Conservation (phyloP, 2,329 filamentous ascomycete genomes). For the Acrocalymma vagum region DNA sequence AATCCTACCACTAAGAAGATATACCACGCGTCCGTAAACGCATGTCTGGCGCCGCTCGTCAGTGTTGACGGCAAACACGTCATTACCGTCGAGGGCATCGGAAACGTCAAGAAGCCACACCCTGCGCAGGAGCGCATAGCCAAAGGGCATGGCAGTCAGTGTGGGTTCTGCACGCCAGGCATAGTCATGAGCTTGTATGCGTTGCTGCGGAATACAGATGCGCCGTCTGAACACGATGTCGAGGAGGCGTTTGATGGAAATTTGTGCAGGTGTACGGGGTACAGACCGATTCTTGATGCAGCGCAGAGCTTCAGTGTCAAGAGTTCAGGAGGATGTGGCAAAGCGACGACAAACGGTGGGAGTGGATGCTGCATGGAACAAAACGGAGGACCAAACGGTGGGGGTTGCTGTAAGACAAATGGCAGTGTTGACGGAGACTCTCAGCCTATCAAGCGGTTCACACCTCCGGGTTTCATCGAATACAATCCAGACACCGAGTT, state of each 20-base stretch:
- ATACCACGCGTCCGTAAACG: conserved; percentile 97
- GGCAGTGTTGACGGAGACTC: conserved; percentile 42
- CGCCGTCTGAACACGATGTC: conserved; percentile 80
- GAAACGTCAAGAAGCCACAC: conserved; percentile 85
- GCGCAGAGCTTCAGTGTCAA: conserved; percentile 84
- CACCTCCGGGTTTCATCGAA: conserved; percentile 89
- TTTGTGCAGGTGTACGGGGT: conserved; percentile 93
- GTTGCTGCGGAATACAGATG: conserved; percentile 82
- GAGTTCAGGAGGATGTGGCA: conserved; percentile 64
- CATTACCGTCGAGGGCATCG: conserved; percentile 96
- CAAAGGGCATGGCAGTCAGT: conserved; percentile 91
- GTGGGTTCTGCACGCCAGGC: conserved; percentile 93
- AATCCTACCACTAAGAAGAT: conserved; percentile 92
- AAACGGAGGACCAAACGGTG: conserved; percentile 34
- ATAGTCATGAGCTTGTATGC: conserved; percentile 99
- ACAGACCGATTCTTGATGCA: conserved; percentile 91
- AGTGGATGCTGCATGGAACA: conserved; percentile 77
- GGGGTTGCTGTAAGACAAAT: conserved; percentile 54
- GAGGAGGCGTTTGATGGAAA: conserved; percentile 99
- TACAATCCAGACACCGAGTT: conserved; percentile 94
- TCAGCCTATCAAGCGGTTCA: conserved; percentile 70
- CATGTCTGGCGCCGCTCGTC: conserved; percentile 89
- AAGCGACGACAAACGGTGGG: conserved; percentile 65
- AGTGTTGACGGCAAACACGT: conserved; percentile 98
- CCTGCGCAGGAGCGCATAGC: conserved; percentile 91